Evolutionary conservation across 106 monocot genomes (phyloP).

Genomic region (Iris macrosiphon): DNA sequence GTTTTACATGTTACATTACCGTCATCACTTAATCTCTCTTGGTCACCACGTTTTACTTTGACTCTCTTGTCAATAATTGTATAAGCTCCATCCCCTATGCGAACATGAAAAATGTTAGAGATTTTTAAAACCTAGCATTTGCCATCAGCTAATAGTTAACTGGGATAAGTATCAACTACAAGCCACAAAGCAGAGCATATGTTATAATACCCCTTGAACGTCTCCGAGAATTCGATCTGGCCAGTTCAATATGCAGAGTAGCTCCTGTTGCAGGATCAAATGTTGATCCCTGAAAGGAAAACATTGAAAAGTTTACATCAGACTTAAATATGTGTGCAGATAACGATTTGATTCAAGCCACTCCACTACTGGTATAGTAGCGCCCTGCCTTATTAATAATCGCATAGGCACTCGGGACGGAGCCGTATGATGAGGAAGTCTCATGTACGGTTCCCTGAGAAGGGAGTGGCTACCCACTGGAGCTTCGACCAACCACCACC

Average conservation of each 20-base stretch:
- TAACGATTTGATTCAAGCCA: no score
- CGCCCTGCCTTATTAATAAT: no score
- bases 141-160: neutral
- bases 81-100: slow-evolving; percentile 54
- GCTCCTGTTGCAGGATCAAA: slow-evolving; percentile 73
- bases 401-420: slow-evolving; percentile 11
- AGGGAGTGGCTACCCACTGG: slow-evolving; percentile 22
- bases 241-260: slow-evolving; percentile 70
- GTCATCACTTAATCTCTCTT: slow-evolving; percentile 25
- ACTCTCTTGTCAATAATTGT: slow-evolving; percentile 58
- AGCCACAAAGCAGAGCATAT: neutral
- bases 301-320: neutral
- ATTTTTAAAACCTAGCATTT: neutral
- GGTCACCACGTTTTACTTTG: slow-evolving; percentile 24
- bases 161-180: no score
- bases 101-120: neutral
- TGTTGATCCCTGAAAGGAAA: slow-evolving; percentile 34
- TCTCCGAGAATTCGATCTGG: slow-evolving; percentile 83
- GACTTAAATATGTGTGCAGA: neutral
- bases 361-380: no score
- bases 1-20: slow-evolving; percentile 34
- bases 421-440: slow-evolving; percentile 24
- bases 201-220: slow-evolving; percentile 37
- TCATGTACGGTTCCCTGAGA: slow-evolving; percentile 23
- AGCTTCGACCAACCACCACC: slow-evolving; percentile 18